A percentile compares a stretch with the other conserved stretches of the same genome.
Evolutionary conservation across 2,329 filamentous ascomycete species (phyloP).

Genomic region (Delphinella strobiligena): DNA sequence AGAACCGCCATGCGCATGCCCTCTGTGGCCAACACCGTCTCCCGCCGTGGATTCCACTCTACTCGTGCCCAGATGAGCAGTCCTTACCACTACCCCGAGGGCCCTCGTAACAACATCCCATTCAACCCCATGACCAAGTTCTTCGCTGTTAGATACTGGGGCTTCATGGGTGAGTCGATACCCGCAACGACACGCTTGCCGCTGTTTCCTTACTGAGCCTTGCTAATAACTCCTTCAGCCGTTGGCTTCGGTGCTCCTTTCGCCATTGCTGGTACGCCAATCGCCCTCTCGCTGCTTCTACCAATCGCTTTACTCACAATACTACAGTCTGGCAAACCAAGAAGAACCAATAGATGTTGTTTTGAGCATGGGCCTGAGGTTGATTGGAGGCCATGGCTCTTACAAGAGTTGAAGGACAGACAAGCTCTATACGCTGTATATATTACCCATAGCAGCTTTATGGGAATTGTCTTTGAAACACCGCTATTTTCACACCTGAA

Average conservation of each 20-base stretch:
- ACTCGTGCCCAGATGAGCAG: slow-evolving; percentile 75
- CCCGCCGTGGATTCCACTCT: slow-evolving; percentile 88
- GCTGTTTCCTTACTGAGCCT: neutral
- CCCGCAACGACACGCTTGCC: neutral
- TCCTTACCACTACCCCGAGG: slow-evolving; percentile 98
- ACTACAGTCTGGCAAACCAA: slow-evolving; percentile 53
- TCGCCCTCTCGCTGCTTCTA: too few species aligned
- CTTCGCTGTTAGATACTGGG: slow-evolving; percentile 77
- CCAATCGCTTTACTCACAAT: slow-evolving; percentile 17
- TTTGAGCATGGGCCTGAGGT: neutral
- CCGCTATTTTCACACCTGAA: too few species aligned
- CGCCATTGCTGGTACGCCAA: slow-evolving; percentile 48
- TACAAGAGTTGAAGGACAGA: neutral
- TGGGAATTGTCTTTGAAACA: too few species aligned
- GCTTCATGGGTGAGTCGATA: slow-evolving; percentile 52
- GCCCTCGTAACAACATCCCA: slow-evolving; percentile 84
- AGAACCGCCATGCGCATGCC: slow-evolving; percentile 48
- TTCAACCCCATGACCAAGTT: slow-evolving; percentile 90
- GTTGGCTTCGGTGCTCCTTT: slow-evolving; percentile 49
- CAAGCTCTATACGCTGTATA: slow-evolving; percentile 5
- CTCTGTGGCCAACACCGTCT: slow-evolving; percentile 51
- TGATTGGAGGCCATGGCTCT: neutral
- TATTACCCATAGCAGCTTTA: slow-evolving; percentile 3
- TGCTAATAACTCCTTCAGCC: slow-evolving; percentile 34
- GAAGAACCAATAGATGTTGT: slow-evolving; percentile 40